Conservation (phyloP, 768 basidiomycete species). For the Cyclocybe aegerita region DNA sequence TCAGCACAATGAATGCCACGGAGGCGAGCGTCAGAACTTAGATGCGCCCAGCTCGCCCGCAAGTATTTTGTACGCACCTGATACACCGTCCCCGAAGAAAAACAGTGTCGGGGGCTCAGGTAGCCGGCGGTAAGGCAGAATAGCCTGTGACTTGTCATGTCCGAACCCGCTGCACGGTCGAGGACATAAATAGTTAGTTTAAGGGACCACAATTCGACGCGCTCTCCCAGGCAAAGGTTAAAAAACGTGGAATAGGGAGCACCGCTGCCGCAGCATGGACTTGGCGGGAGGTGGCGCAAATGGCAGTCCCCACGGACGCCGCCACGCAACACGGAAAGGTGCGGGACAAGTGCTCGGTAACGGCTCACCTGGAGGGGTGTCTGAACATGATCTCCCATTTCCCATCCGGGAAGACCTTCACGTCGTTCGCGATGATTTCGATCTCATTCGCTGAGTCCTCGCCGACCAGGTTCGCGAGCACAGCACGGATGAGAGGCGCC, state of each 20-base stretch:
- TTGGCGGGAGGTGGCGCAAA: too few relatives aligned
- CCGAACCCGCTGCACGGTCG: constrained; percentile 65
- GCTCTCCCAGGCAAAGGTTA: background rate
- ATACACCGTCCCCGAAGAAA: constrained; percentile 98
- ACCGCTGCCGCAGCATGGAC: too few relatives aligned
- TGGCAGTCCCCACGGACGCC: too few relatives aligned
- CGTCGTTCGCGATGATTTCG: constrained; percentile 94
- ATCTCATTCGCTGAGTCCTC: constrained; percentile 72
- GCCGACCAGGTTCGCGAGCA: constrained; percentile 81
- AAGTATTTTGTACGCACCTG: constrained; percentile 53
- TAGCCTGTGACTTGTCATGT: constrained; percentile 96
- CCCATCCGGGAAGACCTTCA: constrained; percentile 59
- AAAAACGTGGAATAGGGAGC: background rate
- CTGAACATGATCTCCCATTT: constrained; percentile 85
- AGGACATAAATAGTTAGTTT: constrained; percentile 1
- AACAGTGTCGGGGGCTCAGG: constrained; percentile 76
- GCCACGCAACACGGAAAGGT: background rate
- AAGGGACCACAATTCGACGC: background rate
- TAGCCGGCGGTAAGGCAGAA: constrained; percentile 83
- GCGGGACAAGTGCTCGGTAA: background rate
- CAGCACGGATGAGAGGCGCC: constrained; percentile 90
- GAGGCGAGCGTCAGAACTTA: too few relatives aligned
- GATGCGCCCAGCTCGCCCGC: too few relatives aligned
- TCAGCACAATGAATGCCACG: too few relatives aligned
- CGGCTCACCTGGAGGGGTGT: constrained; percentile 75